Evolutionary conservation across 1,284 basidiomycete species (phyloP).

Genomic region (Volvariella surrecta): DNA sequence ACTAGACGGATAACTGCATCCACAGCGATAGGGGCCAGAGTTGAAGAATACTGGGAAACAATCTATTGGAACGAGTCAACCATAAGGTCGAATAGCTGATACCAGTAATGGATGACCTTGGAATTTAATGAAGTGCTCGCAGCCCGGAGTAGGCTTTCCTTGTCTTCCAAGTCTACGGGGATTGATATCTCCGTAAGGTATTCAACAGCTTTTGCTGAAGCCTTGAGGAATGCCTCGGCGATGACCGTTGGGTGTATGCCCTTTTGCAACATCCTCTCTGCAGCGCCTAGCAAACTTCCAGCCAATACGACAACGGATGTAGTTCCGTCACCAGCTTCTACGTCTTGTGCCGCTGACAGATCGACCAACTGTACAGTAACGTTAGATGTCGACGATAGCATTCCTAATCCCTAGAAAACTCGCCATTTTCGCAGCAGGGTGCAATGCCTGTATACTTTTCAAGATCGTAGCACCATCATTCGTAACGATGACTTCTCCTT

Average conservation of each 20-base stretch:
- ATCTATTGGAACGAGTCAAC: slow-evolving; percentile 47
- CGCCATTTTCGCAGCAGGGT: slow-evolving; percentile 98
- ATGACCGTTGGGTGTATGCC: slow-evolving; percentile 98
- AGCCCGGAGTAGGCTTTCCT: slow-evolving; percentile 80
- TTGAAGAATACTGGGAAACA: slow-evolving; percentile 98
- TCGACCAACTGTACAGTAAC: slow-evolving; percentile 72
- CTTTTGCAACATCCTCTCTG: slow-evolving; percentile 96
- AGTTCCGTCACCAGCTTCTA: slow-evolving; percentile 99
- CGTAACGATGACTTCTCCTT: slow-evolving; percentile 96
- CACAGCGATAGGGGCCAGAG: slow-evolving; percentile 95
- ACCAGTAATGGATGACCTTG: slow-evolving; percentile 63
- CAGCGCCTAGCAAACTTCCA: slow-evolving; percentile 86
- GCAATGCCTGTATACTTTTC: slow-evolving; percentile 94
- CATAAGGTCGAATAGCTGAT: slow-evolving; percentile 4
- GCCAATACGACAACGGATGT: slow-evolving; percentile 97
- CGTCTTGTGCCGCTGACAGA: slow-evolving; percentile 95
- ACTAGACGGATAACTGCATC: slow-evolving; percentile 90
- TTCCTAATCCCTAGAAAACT: slow-evolving; percentile 8
- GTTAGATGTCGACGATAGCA: slow-evolving; percentile 9
- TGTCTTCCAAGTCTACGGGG: slow-evolving; percentile 89
- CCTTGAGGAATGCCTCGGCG: slow-evolving; percentile 92
- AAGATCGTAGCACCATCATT: slow-evolving; percentile 99
- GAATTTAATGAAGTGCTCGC: slow-evolving; percentile 96
- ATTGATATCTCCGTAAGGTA: slow-evolving; percentile 90
- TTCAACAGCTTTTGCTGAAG: slow-evolving; percentile 90